Conservation (phyloP, 306 rosid species). For the Aeschynomene evenia region DNA sequence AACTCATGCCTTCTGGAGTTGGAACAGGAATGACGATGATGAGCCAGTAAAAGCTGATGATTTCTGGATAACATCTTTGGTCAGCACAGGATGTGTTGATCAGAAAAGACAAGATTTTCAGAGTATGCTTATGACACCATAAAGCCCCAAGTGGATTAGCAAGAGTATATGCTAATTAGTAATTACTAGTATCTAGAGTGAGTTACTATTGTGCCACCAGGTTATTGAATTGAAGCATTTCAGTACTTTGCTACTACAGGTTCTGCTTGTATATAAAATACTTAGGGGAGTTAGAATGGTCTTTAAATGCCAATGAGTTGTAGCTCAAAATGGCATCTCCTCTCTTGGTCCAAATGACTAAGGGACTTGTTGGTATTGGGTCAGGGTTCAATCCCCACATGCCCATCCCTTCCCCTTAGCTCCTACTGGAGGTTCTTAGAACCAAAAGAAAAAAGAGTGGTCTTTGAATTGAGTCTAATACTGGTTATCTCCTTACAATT, state of each 20-base stretch:
- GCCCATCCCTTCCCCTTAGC: too few species aligned
- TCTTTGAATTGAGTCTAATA: not conserved
- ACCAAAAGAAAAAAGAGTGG: too few species aligned
- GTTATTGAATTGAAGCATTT: not conserved
- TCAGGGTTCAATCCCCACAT: too few species aligned
- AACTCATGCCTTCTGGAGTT: conserved; percentile 88
- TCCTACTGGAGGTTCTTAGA: too few species aligned
- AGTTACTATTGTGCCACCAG: not conserved
- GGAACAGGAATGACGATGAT: conserved; percentile 96
- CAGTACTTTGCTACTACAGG: conserved; percentile 16
- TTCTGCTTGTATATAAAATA: conserved; percentile 21
- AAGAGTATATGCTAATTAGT: not conserved
- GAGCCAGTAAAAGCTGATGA: conserved; percentile 86
- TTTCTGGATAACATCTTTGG: conserved; percentile 80
- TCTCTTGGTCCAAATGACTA: too few species aligned
- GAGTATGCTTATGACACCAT: conserved; percentile 50
- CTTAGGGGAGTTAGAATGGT: not conserved
- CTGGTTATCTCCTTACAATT: not conserved
- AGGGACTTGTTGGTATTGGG: too few species aligned
- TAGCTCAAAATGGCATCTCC: too few species aligned
- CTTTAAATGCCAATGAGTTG: too few species aligned
- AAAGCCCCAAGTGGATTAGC: not conserved
- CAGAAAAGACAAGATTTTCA: conserved; percentile 47
- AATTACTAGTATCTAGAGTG: conserved; percentile 9
- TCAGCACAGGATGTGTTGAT: conserved; percentile 58